A percentile compares a stretch with the other conserved stretches of the same genome.
These are phyloP conservation scores for Knufia fluminis DNA, from an alignment of 2,329 filamentous ascomycete species.

Conservation along the genomic window DNA sequence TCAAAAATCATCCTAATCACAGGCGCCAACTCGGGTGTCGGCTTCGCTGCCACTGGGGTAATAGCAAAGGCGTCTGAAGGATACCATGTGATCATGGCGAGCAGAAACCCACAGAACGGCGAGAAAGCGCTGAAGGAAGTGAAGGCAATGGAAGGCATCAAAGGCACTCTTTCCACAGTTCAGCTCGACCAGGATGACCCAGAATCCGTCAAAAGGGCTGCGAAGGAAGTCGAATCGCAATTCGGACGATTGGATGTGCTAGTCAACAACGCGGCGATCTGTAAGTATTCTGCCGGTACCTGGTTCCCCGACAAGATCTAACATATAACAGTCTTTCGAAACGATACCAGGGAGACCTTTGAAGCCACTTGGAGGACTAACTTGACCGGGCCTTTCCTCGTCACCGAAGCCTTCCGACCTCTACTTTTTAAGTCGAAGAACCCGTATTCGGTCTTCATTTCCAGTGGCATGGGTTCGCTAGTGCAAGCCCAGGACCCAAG, in stretches of 20 bases:
- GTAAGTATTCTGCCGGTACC: slow-evolving; percentile 22
- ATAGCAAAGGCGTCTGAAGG: slow-evolving; percentile 16
- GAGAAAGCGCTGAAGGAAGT: slow-evolving; percentile 12
- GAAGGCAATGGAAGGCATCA: slow-evolving; percentile 7
- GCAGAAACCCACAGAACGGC: slow-evolving; percentile 14
- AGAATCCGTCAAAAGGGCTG: slow-evolving; percentile 29
- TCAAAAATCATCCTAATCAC: slow-evolving; percentile 12
- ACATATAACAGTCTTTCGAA: slow-evolving; percentile 16
- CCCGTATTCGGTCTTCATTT: slow-evolving; percentile 29
- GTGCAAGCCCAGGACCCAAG: slow-evolving; percentile 24
- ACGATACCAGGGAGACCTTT: slow-evolving; percentile 25
- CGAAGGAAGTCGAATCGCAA: slow-evolving; percentile 24
- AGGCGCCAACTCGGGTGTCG: slow-evolving; percentile 24
- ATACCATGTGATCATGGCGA: slow-evolving; percentile 22
- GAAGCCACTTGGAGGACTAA: slow-evolving; percentile 43
- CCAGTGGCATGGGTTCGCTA: slow-evolving; percentile 26
- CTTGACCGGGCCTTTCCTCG: slow-evolving; percentile 34
- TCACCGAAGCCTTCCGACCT: slow-evolving; percentile 22
- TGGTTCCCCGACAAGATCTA: slow-evolving; percentile 23
- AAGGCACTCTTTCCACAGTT: slow-evolving; percentile 23
- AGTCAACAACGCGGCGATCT: slow-evolving; percentile 25
- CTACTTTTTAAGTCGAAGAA: slow-evolving; percentile 25
- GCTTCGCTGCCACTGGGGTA: slow-evolving; percentile 22
- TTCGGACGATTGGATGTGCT: slow-evolving; percentile 25
- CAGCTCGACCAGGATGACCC: slow-evolving; percentile 27